Evolutionary conservation across 2,329 filamentous ascomycete genomes (phyloP).

Genomic region (Rhexocercosporidium sp.): DNA sequence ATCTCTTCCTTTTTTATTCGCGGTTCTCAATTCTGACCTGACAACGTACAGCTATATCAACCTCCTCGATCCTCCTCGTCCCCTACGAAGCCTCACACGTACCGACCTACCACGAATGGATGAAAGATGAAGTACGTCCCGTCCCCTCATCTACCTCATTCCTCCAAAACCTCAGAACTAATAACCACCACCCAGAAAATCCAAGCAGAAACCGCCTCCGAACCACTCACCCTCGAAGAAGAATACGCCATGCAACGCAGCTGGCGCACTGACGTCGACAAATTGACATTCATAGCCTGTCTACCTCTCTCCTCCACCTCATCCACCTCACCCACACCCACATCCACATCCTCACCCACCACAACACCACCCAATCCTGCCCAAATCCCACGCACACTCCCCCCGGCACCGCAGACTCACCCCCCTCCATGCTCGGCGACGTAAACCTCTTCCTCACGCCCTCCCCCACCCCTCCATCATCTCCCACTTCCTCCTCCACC

Average conservation of each 20-base stretch:
- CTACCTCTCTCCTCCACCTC: conserved; percentile 16
- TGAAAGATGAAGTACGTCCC: conserved; percentile 59
- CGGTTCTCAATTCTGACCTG: not conserved
- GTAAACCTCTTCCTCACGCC: conserved; percentile 79
- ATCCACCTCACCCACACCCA: too few relatives aligned
- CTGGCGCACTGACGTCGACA: conserved; percentile 83
- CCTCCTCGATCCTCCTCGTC: conserved; percentile 72
- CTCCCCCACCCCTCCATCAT: conserved; percentile 39
- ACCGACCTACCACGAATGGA: conserved; percentile 84
- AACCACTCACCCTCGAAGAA: conserved; percentile 77
- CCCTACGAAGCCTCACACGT: conserved; percentile 87
- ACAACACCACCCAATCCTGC: not conserved
- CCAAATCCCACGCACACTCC: not conserved
- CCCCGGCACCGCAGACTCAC: conserved; percentile 53
- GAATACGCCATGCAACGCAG: conserved; percentile 91
- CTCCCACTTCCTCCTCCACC: conserved; percentile 45
- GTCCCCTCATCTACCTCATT: not conserved
- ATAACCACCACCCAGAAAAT: conserved; percentile 60
- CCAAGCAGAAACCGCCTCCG: conserved; percentile 84
- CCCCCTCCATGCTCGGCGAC: conserved; percentile 70
- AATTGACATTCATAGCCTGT: conserved; percentile 91
- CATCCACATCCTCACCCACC: too few relatives aligned
- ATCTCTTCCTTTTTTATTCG: too few relatives aligned
- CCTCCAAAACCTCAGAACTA: not conserved
- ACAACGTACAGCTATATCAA: conserved; percentile 63